Percentiles rank a stretch among this genome's conserved stretches.
phyloP scores from a whole-genome alignment of 2,329 filamentous ascomycete genomes.

The Fusarium pseudograminearum region DNA sequence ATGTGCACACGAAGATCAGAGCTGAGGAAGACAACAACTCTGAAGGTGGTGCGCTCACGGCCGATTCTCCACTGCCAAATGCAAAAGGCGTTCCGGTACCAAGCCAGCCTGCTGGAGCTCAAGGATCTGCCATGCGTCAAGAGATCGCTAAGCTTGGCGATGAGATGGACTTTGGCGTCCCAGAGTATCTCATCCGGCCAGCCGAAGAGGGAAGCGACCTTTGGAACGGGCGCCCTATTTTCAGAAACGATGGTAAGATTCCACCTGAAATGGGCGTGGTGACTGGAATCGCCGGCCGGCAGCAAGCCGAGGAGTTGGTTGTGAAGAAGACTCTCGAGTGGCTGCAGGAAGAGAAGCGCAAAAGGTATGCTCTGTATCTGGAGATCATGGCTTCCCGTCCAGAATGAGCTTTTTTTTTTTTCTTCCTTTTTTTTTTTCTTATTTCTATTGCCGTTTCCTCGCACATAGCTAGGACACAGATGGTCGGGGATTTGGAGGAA shows the following conservation, averaged over 20 bases:
- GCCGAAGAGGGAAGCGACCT: slow-evolving; percentile 42
- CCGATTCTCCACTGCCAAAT: background rate
- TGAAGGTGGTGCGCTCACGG: slow-evolving; percentile 18
- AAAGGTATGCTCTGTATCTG: slow-evolving; percentile 10
- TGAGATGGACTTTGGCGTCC: slow-evolving; percentile 50
- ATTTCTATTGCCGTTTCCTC: background rate
- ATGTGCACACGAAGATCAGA: slow-evolving; percentile 29
- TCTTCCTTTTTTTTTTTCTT: background rate
- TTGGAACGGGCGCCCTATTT: slow-evolving; percentile 55
- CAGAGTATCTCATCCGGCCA: slow-evolving; percentile 51
- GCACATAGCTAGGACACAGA: background rate
- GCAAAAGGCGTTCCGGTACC: background rate
- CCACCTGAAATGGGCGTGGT: slow-evolving; percentile 53
- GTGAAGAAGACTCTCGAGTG: slow-evolving; percentile 56
- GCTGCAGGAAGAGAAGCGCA: slow-evolving; percentile 48
- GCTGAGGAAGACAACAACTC: slow-evolving; percentile 23
- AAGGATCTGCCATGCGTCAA: slow-evolving; percentile 33
- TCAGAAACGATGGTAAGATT: slow-evolving; percentile 48
- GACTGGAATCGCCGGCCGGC: slow-evolving; percentile 50
- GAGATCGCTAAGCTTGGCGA: slow-evolving; percentile 52
- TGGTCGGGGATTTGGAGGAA: background rate
- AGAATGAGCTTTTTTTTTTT: background rate
- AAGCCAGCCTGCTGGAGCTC: background rate
- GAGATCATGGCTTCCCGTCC: background rate
- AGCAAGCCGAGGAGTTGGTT: slow-evolving; percentile 54